Base-by-base conservation (phyloP, 2,329 filamentous ascomycete species). In the Diaporthe citri region DNA sequence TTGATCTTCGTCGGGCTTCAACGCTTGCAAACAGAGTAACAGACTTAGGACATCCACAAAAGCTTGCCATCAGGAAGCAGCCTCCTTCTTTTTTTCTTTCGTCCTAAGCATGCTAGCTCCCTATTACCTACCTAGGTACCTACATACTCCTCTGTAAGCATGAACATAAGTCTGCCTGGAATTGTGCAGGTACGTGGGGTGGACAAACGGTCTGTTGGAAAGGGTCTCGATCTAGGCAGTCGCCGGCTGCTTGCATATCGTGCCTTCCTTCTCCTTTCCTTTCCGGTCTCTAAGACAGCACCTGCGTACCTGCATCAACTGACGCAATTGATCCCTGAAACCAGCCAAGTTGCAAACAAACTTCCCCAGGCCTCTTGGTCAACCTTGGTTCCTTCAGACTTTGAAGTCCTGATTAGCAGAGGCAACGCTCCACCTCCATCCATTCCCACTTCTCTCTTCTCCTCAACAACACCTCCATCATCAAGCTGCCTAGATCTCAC, bases 191-290 rank as follows among this genome's bases (percentile, higher is more conserved):
- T 28, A 12, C 3, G 5, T 48, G 8, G 28, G 6, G 8, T 5
- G 4, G 28, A 22, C 25, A 36, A 36, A 36, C 62, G 31, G 28
- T 41, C 36, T 25, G 36, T 62, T 43, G 22, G 28, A 43, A 43
- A 22, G 20, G 1, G 5, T 9, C 55, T 22, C 7, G 12, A 22
- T 17, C 13, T 15, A 55, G 64, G 34, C 64, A 69, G 64, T 22
- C 10, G n/a, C 34, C 64, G 46, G 64, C 51, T 55, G 34, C 64
- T 31, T 55, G 64, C 46, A 55, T 51, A 22, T 12, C 43, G 62
- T 34, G 22, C 28, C 43, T 66, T 51, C 60, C 41, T 20, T 31
- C 46, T 46, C n/a, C 9, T 28, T 34, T 39, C 39, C 39, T 22
- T 13, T 9, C 3, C 15, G 28, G 5, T 15, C 5, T 22, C 10